Conservation (phyloP, 2,329 filamentous ascomycete genomes). For the Zymoseptoria tritici region DNA sequence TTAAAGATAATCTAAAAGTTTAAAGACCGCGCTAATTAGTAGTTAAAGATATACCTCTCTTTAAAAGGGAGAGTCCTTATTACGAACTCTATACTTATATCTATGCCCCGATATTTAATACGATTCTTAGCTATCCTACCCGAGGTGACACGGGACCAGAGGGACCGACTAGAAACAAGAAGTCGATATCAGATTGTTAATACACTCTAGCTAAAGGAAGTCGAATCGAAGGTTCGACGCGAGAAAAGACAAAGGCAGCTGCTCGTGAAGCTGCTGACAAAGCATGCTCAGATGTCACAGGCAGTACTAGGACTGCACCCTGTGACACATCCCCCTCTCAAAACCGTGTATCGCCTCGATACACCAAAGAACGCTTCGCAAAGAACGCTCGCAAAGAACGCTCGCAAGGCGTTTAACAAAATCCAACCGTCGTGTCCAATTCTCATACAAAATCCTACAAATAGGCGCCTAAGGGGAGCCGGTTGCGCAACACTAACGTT, state of each 20-base stretch:
- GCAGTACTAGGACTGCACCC: background rate
- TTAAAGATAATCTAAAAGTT: background rate
- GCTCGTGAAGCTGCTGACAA: no score
- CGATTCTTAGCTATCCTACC: background rate
- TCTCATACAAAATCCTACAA: no score
- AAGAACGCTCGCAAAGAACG: no score
- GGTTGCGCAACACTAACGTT: background rate
- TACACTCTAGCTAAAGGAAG: no score
- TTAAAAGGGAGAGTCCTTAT: background rate
- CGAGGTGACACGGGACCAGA: no score
- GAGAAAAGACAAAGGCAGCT: no score
- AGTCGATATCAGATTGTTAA: no score
- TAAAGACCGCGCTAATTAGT: background rate
- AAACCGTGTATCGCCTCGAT: background rate
- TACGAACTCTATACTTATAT: background rate
- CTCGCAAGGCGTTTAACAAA: no score
- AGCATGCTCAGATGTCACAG: no score
- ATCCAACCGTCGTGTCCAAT: no score
- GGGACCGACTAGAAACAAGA: no score
- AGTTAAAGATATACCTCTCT: background rate
- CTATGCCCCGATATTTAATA: background rate
- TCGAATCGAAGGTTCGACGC: no score
- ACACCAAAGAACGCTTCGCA: background rate
- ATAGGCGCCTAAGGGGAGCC: background rate
- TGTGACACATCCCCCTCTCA: background rate